A percentile compares a stretch with the other conserved stretches of the same genome.
Conservation (phyloP, 2,329 filamentous ascomycete genomes). For the Coniella lustricola region DNA sequence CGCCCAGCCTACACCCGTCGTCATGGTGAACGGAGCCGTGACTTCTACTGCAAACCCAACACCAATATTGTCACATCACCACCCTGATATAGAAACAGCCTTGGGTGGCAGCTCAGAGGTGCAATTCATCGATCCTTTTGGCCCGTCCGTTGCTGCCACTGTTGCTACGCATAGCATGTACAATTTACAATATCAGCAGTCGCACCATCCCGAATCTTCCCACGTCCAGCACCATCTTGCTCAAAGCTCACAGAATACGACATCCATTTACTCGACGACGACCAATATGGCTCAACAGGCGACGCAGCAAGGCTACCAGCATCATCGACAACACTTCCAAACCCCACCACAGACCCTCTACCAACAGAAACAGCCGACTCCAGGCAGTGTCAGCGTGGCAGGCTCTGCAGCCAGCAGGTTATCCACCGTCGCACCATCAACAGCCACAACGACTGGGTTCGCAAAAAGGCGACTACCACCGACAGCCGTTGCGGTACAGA, state of each 20-base stretch:
- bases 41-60: neutral
- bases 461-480: neutral
- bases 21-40: constrained; percentile 26
- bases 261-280: constrained; percentile 3
- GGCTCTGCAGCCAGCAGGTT: neutral
- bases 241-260: neutral
- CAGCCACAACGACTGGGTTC: constrained; percentile 15
- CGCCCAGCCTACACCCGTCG: constrained; percentile 16
- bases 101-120: neutral
- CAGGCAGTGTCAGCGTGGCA: neutral
- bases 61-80: neutral
- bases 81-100: neutral
- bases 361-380: neutral
- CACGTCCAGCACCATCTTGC: constrained; percentile 8
- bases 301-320: neutral
- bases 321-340: neutral
- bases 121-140: constrained; percentile 2
- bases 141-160: neutral
- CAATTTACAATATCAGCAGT: neutral
- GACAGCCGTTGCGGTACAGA: neutral
- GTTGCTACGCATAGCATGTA: neutral
- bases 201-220: neutral
- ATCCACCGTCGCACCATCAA: neutral
- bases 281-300: constrained; percentile 1
- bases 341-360: neutral